Evolutionary conservation across 164 flowering plant species (phyloP).

Genomic region (Tetracentron sinense): DNA sequence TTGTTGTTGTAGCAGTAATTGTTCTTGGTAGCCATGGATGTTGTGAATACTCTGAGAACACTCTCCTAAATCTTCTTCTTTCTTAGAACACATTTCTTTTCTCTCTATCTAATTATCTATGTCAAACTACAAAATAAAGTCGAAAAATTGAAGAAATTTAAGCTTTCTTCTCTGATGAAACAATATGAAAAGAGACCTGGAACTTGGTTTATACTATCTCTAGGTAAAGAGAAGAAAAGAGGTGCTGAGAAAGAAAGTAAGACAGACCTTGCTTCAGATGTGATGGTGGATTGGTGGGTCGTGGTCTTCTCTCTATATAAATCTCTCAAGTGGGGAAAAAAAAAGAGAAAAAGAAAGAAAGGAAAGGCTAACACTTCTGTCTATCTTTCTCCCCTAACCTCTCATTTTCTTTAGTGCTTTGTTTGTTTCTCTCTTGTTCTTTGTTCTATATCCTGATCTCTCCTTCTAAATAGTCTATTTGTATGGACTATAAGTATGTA

Average conservation of each 20-base stretch:
- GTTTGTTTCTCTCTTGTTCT: background rate
- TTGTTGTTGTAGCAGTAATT: constrained; percentile 34
- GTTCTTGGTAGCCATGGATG: constrained; percentile 43
- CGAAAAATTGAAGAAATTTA: no score
- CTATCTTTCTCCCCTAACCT: background rate
- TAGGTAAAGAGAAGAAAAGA: constrained; percentile 2
- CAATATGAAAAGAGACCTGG: background rate
- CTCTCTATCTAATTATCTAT: background rate
- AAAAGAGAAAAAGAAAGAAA: background rate
- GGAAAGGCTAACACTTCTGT: background rate
- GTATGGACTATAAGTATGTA: background rate
- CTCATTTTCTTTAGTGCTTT: background rate
- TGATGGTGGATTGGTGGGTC: background rate
- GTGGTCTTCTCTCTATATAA: background rate
- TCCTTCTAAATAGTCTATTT: background rate
- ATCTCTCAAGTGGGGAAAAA: no score
- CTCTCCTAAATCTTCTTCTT: constrained; percentile 41
- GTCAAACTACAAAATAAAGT: background rate
- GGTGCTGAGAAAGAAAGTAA: background rate
- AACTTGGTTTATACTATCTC: background rate
- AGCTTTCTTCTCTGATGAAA: background rate
- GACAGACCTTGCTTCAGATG: constrained; percentile 11
- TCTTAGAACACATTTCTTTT: constrained; percentile 27
- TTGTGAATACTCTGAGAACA: constrained; percentile 37
- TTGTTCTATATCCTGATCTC: background rate